Base-by-base conservation (phyloP, 208 protist genomes). In the Leptomonas pyrrhocoris region DNA sequence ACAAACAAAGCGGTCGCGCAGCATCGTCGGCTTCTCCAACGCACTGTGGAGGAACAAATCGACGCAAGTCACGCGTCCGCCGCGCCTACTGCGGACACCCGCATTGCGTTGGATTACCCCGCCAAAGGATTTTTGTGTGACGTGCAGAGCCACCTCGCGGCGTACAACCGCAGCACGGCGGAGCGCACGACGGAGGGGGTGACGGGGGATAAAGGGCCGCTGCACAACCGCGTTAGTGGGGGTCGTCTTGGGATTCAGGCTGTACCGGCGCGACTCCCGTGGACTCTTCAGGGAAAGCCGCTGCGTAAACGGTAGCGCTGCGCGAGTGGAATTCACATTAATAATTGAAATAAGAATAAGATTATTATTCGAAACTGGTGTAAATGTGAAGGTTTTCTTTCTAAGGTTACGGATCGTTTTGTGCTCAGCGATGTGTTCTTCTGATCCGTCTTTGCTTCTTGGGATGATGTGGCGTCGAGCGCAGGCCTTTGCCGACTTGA, bases 201-300 rank as follows among this genome's bases (percentile, higher is more conserved):
- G 12, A 68, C 66, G 18, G 69, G 84, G 25, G 81, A 86, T 19
- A 80, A 79, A 21, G 84, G 80, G 2, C 72, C 79, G 11, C 65
- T 89, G 19, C 45, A 65, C 53, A 77, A 63, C 36, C 83, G 87
- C 19, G 70, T 77, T 27, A 80, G 74, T 65, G 79, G 85, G 8
- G 88, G 81, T 11, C 73, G 86, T 7, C 60, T 90, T 45, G 89
- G 86, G 21, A 31, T 92, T 23, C 89, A 94, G 68, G 63, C 72
- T 19, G 73, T 92, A 7, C 73, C 84, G 30, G 84, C 89, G 53
- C 77, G 81, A 2, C 51, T 89, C 40, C 89, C 89, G 43, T 94
- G 89, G 89, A 87, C 84, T 18, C 60, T 81, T 30, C 81, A 90
- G 64, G 56, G 48, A 9, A 57, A 27, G 19, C 69, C 59, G 25